Evolutionary conservation across 139 green algal genomes (phyloP), one percentile per base, ranked within the genome.

Genomic region (Chlamydomonas incerta): DNA sequence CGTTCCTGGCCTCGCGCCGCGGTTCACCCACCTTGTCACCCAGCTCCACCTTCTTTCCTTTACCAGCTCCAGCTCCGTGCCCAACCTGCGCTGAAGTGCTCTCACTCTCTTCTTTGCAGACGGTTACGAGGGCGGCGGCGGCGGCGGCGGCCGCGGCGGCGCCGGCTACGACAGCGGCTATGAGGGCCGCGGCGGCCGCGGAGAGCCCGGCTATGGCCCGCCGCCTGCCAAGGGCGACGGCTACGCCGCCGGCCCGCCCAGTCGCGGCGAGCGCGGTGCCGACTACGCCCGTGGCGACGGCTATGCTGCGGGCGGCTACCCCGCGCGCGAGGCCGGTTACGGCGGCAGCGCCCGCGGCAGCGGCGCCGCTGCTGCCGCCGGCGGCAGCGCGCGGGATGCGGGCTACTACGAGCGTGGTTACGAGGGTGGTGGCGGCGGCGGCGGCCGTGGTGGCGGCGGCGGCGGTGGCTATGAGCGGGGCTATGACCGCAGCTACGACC

Each of bases 191-290:
- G 20, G 55, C 55, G 55, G 31, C 73, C 55, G 55, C 11, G 55
- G 73, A 2, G 73, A 81, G 34, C 73, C 73, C 18, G 29, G n/a
- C 13, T 81, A 81, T 37, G 73, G 50, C 55, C 55, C 55, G 34
- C 52, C 73, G 18, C 73, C 73, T 6, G 58, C 57, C 37, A 81
- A 81, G 73, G 73, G 68, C n/a, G 41, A 20, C 26, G 24, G 57
- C 29, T 70, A 81, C 35, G 74, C 46, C 33, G 4, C 60, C 23
- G 17, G 24, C 24, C 24, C 24, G 10, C 24, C 60, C 60, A 31
- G 10, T 2, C 10, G 24, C 60, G 2, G 24, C 23, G 26, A 23
- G 9, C 24, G 24, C 24, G 17, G 24, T 2, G 24, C 60, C 24
- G 60, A 20, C 60, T 15, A 31, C 24, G 60, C 2, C 24, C 10